Evolutionary conservation across 176 grass and related monocot species (phyloP).

Genomic region (Musa acuminata): DNA sequence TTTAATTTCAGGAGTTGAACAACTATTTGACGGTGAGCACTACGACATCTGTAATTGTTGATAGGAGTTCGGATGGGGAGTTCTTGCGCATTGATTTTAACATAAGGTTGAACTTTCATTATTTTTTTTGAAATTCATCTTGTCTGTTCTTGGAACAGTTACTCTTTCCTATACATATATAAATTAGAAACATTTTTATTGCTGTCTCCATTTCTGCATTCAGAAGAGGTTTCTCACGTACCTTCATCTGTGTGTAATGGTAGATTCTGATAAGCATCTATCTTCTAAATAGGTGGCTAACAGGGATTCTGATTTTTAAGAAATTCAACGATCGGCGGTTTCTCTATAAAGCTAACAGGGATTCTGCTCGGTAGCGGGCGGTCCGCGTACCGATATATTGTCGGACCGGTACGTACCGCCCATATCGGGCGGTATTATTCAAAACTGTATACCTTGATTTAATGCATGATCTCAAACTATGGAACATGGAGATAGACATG

Average conservation of each 20-base stretch:
- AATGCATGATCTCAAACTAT: too few relatives aligned
- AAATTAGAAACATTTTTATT: too few relatives aligned
- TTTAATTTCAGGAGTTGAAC: slow-evolving; percentile 74
- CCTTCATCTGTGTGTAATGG: neutral
- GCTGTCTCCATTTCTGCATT: neutral
- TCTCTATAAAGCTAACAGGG: neutral
- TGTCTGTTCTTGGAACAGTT: too few relatives aligned
- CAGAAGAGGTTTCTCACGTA: neutral
- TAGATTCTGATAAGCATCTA: neutral
- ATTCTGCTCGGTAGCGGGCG: too few relatives aligned
- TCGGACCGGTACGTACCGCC: too few relatives aligned
- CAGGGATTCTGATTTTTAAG: neutral
- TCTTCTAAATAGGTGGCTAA: neutral
- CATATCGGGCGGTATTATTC: too few relatives aligned
- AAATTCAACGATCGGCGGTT: neutral
- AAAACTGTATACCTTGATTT: too few relatives aligned
- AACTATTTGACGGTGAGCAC: slow-evolving; percentile 82
- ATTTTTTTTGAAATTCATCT: neutral
- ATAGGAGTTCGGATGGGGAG: slow-evolving; percentile 85
- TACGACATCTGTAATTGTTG: slow-evolving; percentile 81
- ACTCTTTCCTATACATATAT: too few relatives aligned
- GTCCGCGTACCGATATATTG: too few relatives aligned
- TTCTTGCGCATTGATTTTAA: slow-evolving; percentile 98
- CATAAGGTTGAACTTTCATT: slow-evolving; percentile 38
- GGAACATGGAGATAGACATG: too few relatives aligned